These are phyloP conservation scores for Ascochyta viciae-villosae DNA, from an alignment of 2,329 filamentous ascomycete genomes.

Conservation along the genomic window DNA sequence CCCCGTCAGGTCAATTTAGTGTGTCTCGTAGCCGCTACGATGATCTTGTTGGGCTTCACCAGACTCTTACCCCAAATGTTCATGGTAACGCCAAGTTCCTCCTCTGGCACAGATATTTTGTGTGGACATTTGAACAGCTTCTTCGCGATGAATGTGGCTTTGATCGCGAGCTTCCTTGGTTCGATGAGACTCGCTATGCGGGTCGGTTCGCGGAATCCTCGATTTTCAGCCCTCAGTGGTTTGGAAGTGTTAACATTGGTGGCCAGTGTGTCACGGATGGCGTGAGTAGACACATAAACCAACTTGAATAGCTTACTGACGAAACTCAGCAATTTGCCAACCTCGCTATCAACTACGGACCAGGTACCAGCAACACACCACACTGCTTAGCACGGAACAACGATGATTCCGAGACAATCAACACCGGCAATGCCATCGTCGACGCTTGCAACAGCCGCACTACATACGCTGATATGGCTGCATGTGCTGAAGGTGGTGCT, in stretches of 20 bases:
- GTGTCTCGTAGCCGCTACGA: conserved; percentile 40
- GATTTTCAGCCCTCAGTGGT: conserved; percentile 40
- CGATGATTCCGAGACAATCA: conserved; percentile 30
- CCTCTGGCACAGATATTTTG: conserved; percentile 54
- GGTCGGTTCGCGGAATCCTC: conserved; percentile 37
- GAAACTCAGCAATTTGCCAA: conserved; percentile 39
- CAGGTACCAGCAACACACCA: conserved; percentile 31
- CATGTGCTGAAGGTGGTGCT: conserved; percentile 37
- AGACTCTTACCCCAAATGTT: conserved; percentile 40
- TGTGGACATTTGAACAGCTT: conserved; percentile 52
- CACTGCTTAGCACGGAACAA: conserved; percentile 44
- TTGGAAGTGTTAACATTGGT: conserved; percentile 34
- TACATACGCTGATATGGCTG: conserved; percentile 39
- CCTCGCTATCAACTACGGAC: conserved; percentile 41
- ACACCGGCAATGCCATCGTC: conserved; percentile 37
- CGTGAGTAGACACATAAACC: conserved; percentile 30
- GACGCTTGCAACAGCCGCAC: conserved; percentile 35
- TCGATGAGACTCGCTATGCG: conserved; percentile 45
- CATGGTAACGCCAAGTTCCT: conserved; percentile 48
- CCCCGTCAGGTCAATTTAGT: conserved; percentile 32
- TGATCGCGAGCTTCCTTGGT: conserved; percentile 48
- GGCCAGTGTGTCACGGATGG: conserved; percentile 42
- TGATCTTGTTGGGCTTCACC: conserved; percentile 44
- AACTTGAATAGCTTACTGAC: not conserved
- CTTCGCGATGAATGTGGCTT: conserved; percentile 54